These are phyloP conservation scores for Avicennia marina DNA, from an alignment of 257 asterid species.

Conservation along the genomic window DNA sequence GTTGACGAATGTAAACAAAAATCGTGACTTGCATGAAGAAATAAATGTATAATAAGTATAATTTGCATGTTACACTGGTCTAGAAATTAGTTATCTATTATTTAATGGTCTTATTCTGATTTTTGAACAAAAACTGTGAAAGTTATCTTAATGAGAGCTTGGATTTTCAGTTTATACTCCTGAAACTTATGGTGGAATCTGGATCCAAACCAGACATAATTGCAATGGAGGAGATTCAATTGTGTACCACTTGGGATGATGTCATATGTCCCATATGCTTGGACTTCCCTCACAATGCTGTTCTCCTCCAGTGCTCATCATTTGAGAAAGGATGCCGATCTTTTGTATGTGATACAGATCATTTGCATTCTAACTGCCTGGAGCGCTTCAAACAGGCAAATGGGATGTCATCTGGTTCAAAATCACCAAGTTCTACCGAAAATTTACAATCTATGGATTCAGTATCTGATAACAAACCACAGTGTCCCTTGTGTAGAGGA, in stretches of 20 bases:
- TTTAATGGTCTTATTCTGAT: too few species aligned
- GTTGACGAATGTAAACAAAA: too few species aligned
- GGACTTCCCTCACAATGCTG: slow-evolving; percentile 74
- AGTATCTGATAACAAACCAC: slow-evolving; percentile 38
- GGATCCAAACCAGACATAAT: slow-evolving; percentile 15
- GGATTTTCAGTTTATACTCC: too few species aligned
- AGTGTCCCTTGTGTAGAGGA: slow-evolving; percentile 81
- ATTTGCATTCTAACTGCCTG: slow-evolving; percentile 73
- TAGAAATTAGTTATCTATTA: too few species aligned
- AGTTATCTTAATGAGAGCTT: slow-evolving; percentile 8
- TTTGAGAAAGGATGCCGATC: slow-evolving; percentile 69
- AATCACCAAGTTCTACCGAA: slow-evolving; percentile 33
- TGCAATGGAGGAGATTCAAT: slow-evolving; percentile 47
- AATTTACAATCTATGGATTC: slow-evolving; percentile 17
- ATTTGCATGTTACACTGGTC: too few species aligned
- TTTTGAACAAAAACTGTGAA: too few species aligned
- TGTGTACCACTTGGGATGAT: slow-evolving; percentile 60
- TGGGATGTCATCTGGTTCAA: slow-evolving; percentile 35
- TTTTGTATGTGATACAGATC: slow-evolving; percentile 75
- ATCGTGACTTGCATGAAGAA: too few species aligned
- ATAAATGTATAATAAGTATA: too few species aligned
- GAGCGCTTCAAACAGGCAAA: slow-evolving; percentile 70
- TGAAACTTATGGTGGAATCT: slow-evolving; percentile 28
- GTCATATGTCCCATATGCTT: slow-evolving; percentile 75
- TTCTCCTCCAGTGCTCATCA: slow-evolving; percentile 80